These are phyloP conservation scores for Fusarium sp. DNA, from an alignment of 2,329 filamentous ascomycete genomes.

Conservation along the genomic window DNA sequence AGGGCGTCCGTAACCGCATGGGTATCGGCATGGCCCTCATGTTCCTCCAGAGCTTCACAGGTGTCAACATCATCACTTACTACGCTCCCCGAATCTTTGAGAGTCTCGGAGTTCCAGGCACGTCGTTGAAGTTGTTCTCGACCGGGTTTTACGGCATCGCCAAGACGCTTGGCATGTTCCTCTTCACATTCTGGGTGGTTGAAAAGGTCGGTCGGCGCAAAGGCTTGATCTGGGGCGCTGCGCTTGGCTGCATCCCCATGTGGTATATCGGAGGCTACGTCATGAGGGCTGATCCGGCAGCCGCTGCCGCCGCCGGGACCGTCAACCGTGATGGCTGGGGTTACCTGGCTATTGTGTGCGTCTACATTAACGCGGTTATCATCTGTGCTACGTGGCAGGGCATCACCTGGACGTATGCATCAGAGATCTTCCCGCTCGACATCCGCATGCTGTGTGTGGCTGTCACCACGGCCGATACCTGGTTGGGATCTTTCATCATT, in stretches of 20 bases:
- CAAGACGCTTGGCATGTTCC: conserved; percentile 50
- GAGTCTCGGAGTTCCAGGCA: conserved; percentile 50
- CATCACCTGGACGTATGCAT: conserved; percentile 57
- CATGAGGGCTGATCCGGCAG: conserved; percentile 46
- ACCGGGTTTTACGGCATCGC: conserved; percentile 55
- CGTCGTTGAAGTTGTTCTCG: conserved; percentile 47
- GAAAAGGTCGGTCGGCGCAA: conserved; percentile 60
- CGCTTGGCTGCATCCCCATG: conserved; percentile 52
- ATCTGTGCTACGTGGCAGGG: conserved; percentile 55
- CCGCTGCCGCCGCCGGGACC: conserved; percentile 56
- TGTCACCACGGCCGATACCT: conserved; percentile 49
- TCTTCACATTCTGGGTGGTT: conserved; percentile 57
- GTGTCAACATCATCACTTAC: conserved; percentile 71
- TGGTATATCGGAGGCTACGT: conserved; percentile 54
- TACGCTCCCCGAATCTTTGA: conserved; percentile 56
- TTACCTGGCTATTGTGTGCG: conserved; percentile 57
- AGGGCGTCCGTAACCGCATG: conserved; percentile 47
- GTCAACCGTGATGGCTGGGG: conserved; percentile 54
- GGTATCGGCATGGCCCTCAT: conserved; percentile 65
- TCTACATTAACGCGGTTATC: conserved; percentile 56
- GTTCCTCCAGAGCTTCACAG: conserved; percentile 49
- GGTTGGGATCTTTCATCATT: conserved; percentile 54
- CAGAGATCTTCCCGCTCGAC: conserved; percentile 58
- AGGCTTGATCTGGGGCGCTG: conserved; percentile 54
- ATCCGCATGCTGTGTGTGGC: conserved; percentile 50